Evolutionary conservation across 176 grass and related monocot genomes (phyloP).

Genomic region (Lolium multiflorum): DNA sequence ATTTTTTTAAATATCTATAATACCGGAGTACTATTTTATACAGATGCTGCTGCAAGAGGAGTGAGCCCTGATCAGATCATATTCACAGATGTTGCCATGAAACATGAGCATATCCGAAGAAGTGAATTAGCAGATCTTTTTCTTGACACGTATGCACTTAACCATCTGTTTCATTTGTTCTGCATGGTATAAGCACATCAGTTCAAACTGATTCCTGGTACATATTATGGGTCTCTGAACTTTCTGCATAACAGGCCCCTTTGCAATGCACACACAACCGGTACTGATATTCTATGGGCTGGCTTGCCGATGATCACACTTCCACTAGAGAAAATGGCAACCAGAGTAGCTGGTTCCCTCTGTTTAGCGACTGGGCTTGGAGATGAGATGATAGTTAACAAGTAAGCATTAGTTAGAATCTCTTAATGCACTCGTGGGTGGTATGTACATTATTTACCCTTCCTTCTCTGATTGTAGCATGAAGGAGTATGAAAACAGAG

Average conservation of each 20-base stretch:
- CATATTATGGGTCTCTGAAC: conserved; percentile 9
- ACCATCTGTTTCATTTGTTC: not conserved
- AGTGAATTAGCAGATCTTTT: conserved; percentile 34
- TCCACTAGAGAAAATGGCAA: conserved; percentile 37
- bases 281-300: conserved; percentile 32
- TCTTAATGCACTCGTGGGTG: not conserved
- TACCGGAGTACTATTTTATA: conserved; percentile 1
- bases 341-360: conserved; percentile 36
- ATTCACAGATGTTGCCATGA: conserved; percentile 33
- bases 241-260: conserved; percentile 2
- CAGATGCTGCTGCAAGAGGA: conserved; percentile 32
- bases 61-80: conserved; percentile 27
- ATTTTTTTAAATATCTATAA: not conserved
- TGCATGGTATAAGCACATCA: not conserved
- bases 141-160: conserved; percentile 30
- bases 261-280: conserved; percentile 36
- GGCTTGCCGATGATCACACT: conserved; percentile 28
- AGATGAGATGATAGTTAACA: conserved; percentile 33
- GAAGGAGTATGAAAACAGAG: conserved; percentile 24
- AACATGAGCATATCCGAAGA: conserved; percentile 32
- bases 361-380: conserved; percentile 31
- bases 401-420: not conserved
- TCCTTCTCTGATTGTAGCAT: conserved; percentile 19
- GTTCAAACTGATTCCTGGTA: not conserved
- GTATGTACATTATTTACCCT: conserved; percentile 9